These are phyloP conservation scores for Claviceps citrina DNA, from an alignment of 2,329 filamentous ascomycete genomes.

Conservation along the genomic window DNA sequence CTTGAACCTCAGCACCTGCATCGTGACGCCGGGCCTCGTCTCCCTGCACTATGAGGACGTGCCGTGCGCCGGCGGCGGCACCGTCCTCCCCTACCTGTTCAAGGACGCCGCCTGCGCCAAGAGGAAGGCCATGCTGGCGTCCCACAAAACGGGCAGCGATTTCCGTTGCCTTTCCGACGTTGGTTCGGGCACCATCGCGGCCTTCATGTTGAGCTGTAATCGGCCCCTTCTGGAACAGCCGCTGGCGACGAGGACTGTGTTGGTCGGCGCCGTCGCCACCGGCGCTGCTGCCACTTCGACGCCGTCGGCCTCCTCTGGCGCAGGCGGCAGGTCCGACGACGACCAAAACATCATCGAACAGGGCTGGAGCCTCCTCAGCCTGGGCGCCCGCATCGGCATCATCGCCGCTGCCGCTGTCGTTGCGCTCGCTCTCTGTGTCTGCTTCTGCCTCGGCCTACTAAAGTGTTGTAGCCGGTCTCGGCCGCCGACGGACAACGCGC, in stretches of 20 bases:
- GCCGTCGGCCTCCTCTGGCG: neutral
- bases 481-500: neutral
- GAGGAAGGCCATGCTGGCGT: neutral
- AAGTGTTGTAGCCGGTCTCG: too few species aligned
- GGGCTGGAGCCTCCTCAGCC: neutral
- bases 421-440: neutral
- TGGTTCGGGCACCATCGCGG: neutral
- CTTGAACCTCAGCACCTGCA: neutral
- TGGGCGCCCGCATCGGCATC: neutral
- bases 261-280: neutral
- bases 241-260: neutral
- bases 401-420: neutral
- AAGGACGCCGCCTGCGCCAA: neutral
- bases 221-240: neutral
- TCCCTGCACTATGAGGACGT: neutral
- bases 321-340: neutral
- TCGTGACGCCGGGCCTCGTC: slow-evolving; percentile 1
- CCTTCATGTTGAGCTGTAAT: neutral
- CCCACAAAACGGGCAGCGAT: neutral
- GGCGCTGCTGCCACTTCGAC: neutral
- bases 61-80: neutral
- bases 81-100: neutral
- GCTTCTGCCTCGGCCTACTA: neutral
- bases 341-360: neutral
- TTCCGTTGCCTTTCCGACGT: neutral